These are phyloP conservation scores for Cicer bijugum DNA, from an alignment of 306 rosid genomes.

Conservation along the genomic window DNA sequence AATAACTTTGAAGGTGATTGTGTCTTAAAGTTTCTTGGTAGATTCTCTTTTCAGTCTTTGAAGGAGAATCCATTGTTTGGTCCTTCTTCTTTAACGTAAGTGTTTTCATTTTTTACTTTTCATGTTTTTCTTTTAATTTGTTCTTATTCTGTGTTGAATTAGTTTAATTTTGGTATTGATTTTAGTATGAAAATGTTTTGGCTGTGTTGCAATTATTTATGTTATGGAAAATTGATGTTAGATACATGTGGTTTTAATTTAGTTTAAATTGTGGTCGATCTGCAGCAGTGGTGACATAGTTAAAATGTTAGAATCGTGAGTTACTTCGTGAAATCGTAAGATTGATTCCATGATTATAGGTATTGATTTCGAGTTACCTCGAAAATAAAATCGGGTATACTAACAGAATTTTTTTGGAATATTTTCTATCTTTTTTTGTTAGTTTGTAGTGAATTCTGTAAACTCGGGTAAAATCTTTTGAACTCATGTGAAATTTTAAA, in stretches of 20 bases:
- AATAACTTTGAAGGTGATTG: conserved; percentile 52
- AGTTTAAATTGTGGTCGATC: not conserved
- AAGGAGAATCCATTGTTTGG: conserved; percentile 82
- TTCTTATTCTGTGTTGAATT: not conserved
- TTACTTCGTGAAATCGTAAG: too few species aligned
- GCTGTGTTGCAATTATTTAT: not conserved
- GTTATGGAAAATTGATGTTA: not conserved
- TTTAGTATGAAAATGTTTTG: not conserved
- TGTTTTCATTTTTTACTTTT: not conserved
- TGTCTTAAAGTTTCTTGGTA: conserved; percentile 61
- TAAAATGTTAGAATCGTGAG: not conserved
- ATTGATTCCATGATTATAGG: too few species aligned
- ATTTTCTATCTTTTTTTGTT: too few species aligned
- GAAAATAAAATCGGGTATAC: too few species aligned
- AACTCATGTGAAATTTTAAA: too few species aligned
- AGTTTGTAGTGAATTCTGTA: too few species aligned
- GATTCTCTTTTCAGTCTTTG: conserved; percentile 78
- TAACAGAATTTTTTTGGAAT: too few species aligned
- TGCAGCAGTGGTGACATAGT: not conserved
- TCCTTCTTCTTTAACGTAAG: conserved; percentile 80
- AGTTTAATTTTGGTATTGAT: conserved; percentile 2
- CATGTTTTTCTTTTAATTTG: not conserved
- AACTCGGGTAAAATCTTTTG: too few species aligned
- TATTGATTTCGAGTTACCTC: too few species aligned
- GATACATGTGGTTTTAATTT: not conserved